Conservation (phyloP, 495 filamentous ascomycete genomes). For the Pseudoneurospora amorphoporcata region DNA sequence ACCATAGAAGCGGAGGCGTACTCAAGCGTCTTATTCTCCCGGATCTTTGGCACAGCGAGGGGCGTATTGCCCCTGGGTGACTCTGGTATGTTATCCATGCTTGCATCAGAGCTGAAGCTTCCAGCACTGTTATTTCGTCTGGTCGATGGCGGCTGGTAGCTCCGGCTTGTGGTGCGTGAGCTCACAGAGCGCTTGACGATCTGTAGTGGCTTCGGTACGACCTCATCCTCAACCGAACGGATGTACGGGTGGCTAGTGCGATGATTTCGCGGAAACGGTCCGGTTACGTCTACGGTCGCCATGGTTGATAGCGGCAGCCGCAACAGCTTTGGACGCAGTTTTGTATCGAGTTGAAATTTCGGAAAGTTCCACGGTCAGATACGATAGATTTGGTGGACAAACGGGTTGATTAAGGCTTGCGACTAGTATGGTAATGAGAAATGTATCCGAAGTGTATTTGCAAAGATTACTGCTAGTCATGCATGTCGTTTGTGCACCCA, state of each 20-base stretch:
- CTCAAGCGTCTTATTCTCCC: constrained; percentile 4
- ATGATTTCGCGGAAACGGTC: neutral
- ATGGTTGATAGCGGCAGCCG: neutral
- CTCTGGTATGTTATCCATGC: constrained; percentile 14
- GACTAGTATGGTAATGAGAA: neutral
- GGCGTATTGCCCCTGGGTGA: constrained; percentile 5
- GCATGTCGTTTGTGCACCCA: neutral
- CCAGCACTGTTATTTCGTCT: constrained; percentile 5
- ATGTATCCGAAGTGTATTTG: neutral
- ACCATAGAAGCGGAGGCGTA: neutral
- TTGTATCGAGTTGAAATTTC: neutral
- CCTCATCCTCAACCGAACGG: neutral
- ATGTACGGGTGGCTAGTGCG: neutral
- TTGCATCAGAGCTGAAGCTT: constrained; percentile 10
- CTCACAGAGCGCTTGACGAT: constrained; percentile 18
- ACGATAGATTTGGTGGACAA: neutral
- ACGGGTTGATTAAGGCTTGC: neutral
- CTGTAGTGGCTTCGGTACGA: constrained; percentile 20
- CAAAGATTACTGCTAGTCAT: neutral
- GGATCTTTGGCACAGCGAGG: constrained; percentile 20
- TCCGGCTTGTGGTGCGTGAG: neutral
- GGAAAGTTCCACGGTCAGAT: neutral
- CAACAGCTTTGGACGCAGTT: neutral
- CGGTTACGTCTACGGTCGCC: neutral
- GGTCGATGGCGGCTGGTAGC: neutral